Evolutionary conservation across 169 alveolate genomes (phyloP).

Genomic region (Cryptosporidium tyzzeri): DNA sequence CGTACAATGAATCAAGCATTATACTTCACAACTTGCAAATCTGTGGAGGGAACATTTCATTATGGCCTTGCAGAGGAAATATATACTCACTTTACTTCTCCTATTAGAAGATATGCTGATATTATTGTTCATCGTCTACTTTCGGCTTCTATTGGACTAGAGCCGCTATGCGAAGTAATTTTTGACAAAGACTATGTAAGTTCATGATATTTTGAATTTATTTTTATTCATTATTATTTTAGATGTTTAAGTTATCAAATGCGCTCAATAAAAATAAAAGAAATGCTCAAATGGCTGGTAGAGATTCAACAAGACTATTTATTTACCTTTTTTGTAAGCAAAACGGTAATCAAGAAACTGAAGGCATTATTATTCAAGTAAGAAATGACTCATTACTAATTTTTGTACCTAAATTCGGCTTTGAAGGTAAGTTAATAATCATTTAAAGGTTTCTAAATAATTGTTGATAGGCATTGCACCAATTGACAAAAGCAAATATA

Average conservation of each 20-base stretch:
- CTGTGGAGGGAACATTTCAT: conserved; percentile 84
- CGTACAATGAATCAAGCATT: conserved; percentile 96
- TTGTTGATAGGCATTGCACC: conserved; percentile 76
- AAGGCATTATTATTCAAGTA: conserved; percentile 77
- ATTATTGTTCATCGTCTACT: conserved; percentile 95
- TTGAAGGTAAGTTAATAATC: conserved; percentile 78
- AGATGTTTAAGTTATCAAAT: conserved; percentile 92
- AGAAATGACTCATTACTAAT: conserved; percentile 77
- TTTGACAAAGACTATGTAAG: conserved; percentile 83
- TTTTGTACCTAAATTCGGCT: conserved; percentile 82
- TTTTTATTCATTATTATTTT: conserved; percentile 52
- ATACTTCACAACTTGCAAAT: conserved; percentile 81
- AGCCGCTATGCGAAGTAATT: conserved; percentile 85
- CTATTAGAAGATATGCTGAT: conserved; percentile 99
- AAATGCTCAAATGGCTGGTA: conserved; percentile 92
- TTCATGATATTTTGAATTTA: not conserved
- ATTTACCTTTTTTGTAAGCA: conserved; percentile 90
- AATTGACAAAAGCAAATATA: conserved; percentile 72
- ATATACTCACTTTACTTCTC: conserved; percentile 99
- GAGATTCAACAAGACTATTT: conserved; percentile 91
- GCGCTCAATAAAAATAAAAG: conserved; percentile 91
- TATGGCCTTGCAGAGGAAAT: conserved; percentile 96
- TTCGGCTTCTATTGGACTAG: conserved; percentile 89
- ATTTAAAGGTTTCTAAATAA: conserved; percentile 67
- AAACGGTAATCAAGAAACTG: conserved; percentile 76